Conservation (phyloP, 108 stramenopile species). For the Pseudonitzschia multiseries region DNA sequence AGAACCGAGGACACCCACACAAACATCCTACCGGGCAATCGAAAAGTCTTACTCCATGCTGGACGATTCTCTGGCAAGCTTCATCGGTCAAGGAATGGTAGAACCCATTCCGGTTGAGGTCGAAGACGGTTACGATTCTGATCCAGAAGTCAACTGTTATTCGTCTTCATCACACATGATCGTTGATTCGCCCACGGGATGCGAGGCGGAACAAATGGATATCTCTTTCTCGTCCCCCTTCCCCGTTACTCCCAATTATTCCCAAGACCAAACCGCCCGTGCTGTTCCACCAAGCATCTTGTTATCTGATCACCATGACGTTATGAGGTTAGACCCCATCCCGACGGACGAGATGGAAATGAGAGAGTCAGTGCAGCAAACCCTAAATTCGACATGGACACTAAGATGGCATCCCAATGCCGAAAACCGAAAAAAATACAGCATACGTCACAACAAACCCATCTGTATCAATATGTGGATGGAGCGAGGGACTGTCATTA, state of each 20-base stretch:
- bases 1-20: background rate
- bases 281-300: background rate
- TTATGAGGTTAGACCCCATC: background rate
- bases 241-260: background rate
- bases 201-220: background rate
- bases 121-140: slow-evolving; percentile 36
- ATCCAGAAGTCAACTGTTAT: slow-evolving; percentile 29
- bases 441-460: slow-evolving; percentile 18
- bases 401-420: slow-evolving; percentile 43
- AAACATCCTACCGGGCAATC: slow-evolving; percentile 5
- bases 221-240: background rate
- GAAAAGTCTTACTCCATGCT: slow-evolving; percentile 3
- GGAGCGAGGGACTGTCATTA: slow-evolving; percentile 38
- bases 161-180: slow-evolving; percentile 2
- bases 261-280: background rate
- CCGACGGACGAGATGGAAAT: slow-evolving; percentile 17
- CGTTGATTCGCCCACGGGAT: background rate
- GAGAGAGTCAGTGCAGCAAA: slow-evolving; percentile 27
- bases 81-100: slow-evolving; percentile 7
- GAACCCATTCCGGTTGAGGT: slow-evolving; percentile 16
- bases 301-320: background rate
- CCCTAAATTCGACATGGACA: slow-evolving; percentile 43
- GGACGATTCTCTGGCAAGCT: slow-evolving; percentile 9
- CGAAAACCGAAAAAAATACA: slow-evolving; percentile 29
- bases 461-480: slow-evolving; percentile 42